Evolutionary conservation across 495 filamentous ascomycete species (phyloP).

Genomic region (Aspergillus cristatus): DNA sequence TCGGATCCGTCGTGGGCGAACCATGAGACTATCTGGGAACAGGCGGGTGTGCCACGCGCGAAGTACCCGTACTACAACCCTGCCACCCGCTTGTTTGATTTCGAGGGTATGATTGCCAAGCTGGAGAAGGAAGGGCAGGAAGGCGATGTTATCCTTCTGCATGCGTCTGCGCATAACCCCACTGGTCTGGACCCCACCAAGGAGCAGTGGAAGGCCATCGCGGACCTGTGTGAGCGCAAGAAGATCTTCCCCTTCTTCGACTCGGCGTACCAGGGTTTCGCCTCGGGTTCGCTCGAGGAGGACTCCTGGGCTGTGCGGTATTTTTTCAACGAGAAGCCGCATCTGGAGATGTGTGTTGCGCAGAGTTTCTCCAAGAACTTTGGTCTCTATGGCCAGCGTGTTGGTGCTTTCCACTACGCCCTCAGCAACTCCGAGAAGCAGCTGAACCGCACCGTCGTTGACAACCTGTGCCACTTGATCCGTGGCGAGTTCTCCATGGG

Average conservation of each 20-base stretch:
- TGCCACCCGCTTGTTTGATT: constrained; percentile 36
- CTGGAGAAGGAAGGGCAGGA: constrained; percentile 32
- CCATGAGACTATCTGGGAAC: constrained; percentile 40
- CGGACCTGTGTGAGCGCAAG: constrained; percentile 40
- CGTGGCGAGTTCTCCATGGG: constrained; percentile 43
- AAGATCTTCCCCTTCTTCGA: constrained; percentile 48
- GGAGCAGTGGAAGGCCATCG: constrained; percentile 47
- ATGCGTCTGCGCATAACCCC: constrained; percentile 49
- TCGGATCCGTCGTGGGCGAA: constrained; percentile 44
- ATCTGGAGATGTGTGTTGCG: constrained; percentile 42
- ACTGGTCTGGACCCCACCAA: constrained; percentile 44
- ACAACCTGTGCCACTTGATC: constrained; percentile 37
- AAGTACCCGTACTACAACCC: constrained; percentile 43
- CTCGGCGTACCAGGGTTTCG: constrained; percentile 49
- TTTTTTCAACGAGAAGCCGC: constrained; percentile 41
- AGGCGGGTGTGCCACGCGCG: constrained; percentile 33
- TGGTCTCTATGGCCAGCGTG: constrained; percentile 45
- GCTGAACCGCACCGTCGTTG: constrained; percentile 29
- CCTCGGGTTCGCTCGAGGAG: constrained; percentile 41
- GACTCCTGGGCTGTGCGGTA: constrained; percentile 47
- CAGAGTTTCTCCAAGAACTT: constrained; percentile 50
- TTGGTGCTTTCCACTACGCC: constrained; percentile 42
- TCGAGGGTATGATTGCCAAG: constrained; percentile 36
- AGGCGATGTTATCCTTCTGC: constrained; percentile 39
- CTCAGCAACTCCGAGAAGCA: constrained; percentile 20